phyloP scores from a whole-genome alignment of 805 yeast species.

The Kuraishia piskuri region DNA sequence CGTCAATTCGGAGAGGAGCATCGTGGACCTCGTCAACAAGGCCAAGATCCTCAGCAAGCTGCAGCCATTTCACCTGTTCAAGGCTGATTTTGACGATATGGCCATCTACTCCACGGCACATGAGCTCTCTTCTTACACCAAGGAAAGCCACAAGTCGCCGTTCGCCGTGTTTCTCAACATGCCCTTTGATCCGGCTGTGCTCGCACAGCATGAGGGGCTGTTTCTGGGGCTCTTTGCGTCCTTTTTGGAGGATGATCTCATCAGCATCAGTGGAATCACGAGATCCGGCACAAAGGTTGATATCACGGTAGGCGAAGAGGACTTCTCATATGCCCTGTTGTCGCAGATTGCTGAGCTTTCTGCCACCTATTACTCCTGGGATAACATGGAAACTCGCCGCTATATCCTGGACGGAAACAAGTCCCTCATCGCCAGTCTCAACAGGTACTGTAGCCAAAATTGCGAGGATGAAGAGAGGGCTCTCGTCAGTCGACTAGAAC shows the following conservation, averaged over 20 bases:
- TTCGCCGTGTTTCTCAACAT: slow-evolving; percentile 61
- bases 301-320: slow-evolving; percentile 18
- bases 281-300: slow-evolving; percentile 12
- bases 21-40: slow-evolving; percentile 44
- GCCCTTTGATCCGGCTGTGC: slow-evolving; percentile 25
- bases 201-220: slow-evolving; percentile 15
- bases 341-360: neutral
- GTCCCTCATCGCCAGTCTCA: neutral
- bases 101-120: slow-evolving; percentile 64
- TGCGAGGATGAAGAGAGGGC: neutral
- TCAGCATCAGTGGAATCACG: slow-evolving; percentile 19
- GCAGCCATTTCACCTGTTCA: slow-evolving; percentile 83
- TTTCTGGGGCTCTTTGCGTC: neutral
- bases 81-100: slow-evolving; percentile 24
- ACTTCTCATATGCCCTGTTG: slow-evolving; percentile 24
- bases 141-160: slow-evolving; percentile 53
- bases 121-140: slow-evolving; percentile 38
- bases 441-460: neutral
- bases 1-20: neutral
- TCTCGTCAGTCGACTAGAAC: neutral
- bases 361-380: neutral
- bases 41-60: slow-evolving; percentile 69
- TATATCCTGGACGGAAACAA: neutral
- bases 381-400: neutral
- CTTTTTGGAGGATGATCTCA: slow-evolving; percentile 10